These are phyloP conservation scores for Aspergillus pseudoglaucus DNA, from an alignment of 2,329 filamentous ascomycete genomes.

Conservation along the genomic window DNA sequence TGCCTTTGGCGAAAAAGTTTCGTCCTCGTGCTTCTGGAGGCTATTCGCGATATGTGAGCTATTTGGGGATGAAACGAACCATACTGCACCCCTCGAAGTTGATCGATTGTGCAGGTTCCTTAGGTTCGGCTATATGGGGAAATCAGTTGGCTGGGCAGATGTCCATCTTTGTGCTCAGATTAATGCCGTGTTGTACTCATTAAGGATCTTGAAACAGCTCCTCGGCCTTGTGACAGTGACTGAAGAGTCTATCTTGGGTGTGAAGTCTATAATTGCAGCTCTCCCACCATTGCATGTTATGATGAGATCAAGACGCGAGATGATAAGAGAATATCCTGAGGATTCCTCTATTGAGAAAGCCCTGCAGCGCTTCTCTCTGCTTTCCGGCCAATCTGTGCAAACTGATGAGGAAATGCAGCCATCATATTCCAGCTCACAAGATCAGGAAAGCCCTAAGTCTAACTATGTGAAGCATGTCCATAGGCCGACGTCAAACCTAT, in stretches of 20 bases:
- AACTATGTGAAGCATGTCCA: not conserved
- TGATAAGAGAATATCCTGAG: conserved; percentile 7
- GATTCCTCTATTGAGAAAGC: not conserved
- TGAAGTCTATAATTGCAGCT: conserved; percentile 15
- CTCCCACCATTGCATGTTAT: conserved; percentile 25
- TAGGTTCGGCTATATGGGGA: conserved; percentile 19
- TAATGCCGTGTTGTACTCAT: conserved; percentile 56
- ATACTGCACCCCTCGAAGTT: conserved; percentile 10
- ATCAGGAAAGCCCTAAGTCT: not conserved
- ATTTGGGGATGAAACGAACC: conserved; percentile 11
- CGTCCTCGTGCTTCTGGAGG: conserved; percentile 23
- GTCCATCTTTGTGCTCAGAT: conserved; percentile 58
- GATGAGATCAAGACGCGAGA: conserved; percentile 20
- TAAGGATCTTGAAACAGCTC: conserved; percentile 54
- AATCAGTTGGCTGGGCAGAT: conserved; percentile 49
- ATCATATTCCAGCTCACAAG: not conserved
- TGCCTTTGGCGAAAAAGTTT: conserved; percentile 6
- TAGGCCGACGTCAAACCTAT: not conserved
- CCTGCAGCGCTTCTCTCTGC: not conserved
- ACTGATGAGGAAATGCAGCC: not conserved
- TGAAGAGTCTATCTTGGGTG: conserved; percentile 5
- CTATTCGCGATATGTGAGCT: conserved; percentile 30
- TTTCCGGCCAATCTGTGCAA: not conserved
- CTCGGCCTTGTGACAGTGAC: conserved; percentile 28
- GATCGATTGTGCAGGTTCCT: conserved; percentile 23